phyloP scores from a whole-genome alignment of 371 early-diverging fungal species.

The Zychaea mexicana region DNA sequence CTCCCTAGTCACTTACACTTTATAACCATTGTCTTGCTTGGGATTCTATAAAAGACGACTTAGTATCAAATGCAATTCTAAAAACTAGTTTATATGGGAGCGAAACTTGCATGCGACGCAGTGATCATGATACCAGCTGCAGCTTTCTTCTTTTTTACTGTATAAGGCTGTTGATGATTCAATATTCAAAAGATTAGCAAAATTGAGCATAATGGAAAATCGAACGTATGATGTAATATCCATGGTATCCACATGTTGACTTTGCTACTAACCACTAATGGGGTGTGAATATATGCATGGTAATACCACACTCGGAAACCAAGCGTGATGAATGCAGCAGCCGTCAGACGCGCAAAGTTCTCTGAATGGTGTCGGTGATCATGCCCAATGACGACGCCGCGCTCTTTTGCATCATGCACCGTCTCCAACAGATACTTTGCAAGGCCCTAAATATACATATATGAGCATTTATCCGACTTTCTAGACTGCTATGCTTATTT shows the following conservation, averaged over 20 bases:
- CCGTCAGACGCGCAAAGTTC: constrained; percentile 84
- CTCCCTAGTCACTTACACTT: constrained; percentile 65
- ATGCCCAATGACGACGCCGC: constrained; percentile 93
- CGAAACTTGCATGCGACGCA: constrained; percentile 79
- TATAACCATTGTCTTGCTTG: constrained; percentile 98
- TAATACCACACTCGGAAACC: constrained; percentile 88
- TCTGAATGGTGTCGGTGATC: constrained; percentile 93
- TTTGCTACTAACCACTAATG: constrained; percentile 66
- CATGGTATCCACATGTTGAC: no score
- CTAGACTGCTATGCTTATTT: no score
- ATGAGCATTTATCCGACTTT: no score
- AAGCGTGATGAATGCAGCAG: constrained; percentile 79
- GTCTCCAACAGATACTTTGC: constrained; percentile 59
- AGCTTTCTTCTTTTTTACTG: constrained; percentile 74
- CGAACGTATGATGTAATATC: not conserved
- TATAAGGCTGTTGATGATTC: constrained; percentile 62
- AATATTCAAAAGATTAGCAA: no score
- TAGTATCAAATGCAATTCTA: not conserved
- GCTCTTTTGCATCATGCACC: constrained; percentile 53
- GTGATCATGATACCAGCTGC: constrained; percentile 97
- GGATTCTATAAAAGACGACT: constrained; percentile 68
- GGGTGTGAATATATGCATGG: constrained; percentile 81
- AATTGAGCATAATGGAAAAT: no score
- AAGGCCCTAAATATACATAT: constrained; percentile 45
- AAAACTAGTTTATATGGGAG: no score